phyloP scores from a whole-genome alignment of 208 protist species.

The Trypanosoma grayi region DNA sequence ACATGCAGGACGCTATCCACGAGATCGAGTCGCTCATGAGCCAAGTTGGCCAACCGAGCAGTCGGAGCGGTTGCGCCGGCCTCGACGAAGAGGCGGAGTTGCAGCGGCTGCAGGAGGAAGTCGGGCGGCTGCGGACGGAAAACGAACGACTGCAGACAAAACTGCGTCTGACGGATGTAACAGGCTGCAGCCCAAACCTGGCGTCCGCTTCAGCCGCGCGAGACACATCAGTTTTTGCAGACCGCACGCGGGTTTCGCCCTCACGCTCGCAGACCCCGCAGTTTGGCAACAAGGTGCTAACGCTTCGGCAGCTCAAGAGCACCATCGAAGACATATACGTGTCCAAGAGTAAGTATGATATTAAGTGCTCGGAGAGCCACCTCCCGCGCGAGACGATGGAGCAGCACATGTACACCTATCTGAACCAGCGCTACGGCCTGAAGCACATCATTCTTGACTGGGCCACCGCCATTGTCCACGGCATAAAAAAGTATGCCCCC shows the following conservation, averaged over 20 bases:
- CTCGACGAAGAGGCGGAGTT: constrained; percentile 19
- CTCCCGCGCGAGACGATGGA: constrained; percentile 91
- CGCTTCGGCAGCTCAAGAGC: constrained; percentile 75
- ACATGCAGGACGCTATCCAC: constrained; percentile 63
- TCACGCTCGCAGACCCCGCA: constrained; percentile 3
- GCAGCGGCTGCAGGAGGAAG: constrained; percentile 26
- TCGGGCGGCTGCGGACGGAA: constrained; percentile 38
- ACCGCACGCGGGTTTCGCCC: constrained; percentile 9
- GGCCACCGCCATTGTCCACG: constrained; percentile 68
- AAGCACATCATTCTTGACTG: constrained; percentile 83
- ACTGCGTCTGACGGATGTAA: constrained; percentile 22
- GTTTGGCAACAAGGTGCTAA: constrained; percentile 49
- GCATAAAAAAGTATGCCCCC: constrained; percentile 57
- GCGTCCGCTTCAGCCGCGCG: background rate
- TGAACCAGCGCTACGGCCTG: constrained; percentile 90
- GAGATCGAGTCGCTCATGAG: constrained; percentile 70
- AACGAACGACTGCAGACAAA: constrained; percentile 38
- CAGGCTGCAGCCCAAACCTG: constrained; percentile 2
- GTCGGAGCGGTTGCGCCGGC: background rate
- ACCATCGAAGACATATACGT: constrained; percentile 87
- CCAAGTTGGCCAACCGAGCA: constrained; percentile 14
- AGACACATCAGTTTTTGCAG: constrained; percentile 11
- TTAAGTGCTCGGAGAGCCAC: constrained; percentile 65
- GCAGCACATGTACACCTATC: constrained; percentile 92
- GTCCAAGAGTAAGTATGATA: constrained; percentile 87